These are phyloP conservation scores for Carpinus viminea DNA, from an alignment of 306 rosid genomes.

Conservation along the genomic window DNA sequence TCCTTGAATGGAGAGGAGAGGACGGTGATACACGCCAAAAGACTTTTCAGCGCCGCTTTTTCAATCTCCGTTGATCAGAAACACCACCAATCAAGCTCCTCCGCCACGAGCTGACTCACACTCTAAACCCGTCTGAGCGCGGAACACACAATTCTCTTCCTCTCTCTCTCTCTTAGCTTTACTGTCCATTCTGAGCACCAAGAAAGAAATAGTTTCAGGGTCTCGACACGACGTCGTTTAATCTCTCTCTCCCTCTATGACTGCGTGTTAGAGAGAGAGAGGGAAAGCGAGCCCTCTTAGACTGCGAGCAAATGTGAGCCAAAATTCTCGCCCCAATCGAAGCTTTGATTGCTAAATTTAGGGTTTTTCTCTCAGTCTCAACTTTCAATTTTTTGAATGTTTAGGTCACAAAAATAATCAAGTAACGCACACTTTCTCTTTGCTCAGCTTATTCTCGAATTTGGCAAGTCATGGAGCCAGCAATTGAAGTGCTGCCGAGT, in stretches of 20 bases:
- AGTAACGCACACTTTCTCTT: neutral
- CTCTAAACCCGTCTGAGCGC: neutral
- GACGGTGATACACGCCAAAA: too few species aligned
- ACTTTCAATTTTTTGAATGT: neutral
- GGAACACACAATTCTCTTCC: neutral
- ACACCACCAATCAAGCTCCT: too few species aligned
- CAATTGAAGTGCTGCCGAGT: constrained; percentile 27
- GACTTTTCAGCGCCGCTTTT: too few species aligned
- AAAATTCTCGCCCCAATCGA: neutral
- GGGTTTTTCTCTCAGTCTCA: neutral
- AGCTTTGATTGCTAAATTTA: neutral
- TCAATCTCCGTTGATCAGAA: too few species aligned
- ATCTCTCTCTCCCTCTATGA: neutral
- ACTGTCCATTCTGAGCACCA: neutral
- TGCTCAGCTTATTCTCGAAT: constrained; percentile 26
- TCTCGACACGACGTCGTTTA: neutral
- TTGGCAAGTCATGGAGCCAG: constrained; percentile 41
- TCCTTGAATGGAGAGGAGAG: too few species aligned
- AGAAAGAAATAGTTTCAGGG: neutral
- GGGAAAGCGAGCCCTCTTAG: neutral
- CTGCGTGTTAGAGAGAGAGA: neutral
- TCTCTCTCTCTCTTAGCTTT: neutral
- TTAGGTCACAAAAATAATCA: neutral
- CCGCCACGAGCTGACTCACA: neutral
- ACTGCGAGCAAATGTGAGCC: neutral